Evolutionary conservation across 352 stramenopile species (phyloP), one percentile per base, ranked within the genome.

Genomic region (Phytophthora litchii): DNA sequence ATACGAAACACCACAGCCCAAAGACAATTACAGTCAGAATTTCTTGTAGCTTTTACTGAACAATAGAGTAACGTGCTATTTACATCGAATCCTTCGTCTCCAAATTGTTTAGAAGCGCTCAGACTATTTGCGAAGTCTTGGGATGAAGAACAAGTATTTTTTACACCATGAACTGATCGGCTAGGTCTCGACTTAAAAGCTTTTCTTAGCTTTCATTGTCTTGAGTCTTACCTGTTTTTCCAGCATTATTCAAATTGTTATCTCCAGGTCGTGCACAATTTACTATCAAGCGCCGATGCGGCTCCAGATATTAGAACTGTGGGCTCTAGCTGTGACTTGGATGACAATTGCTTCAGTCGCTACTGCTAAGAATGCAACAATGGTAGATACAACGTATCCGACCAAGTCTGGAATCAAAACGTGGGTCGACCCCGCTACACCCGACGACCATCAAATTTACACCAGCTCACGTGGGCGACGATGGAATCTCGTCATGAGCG

Each of bases 401-500:
- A 75, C 73, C 44, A 71, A 69, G 51, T 86, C 75, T 3, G 73
- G 76, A 9, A 70, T 86, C 21, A 60, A 66, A 25, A 42, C 55
- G 1, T 88, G 75, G 75, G 73, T 88, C 14, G 78, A 88, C 36
- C 74, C 72, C 2, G 73, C 54, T 4, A 88, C 78, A 10, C 59
- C 59, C 5, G 21, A 50, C 1, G 51, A 56, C 8, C 52, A 40
- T 19, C 59, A 57, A 25, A 42, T 17, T 4, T 61, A 61, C 43
- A 45, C 27, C 1, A 61, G 42, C 4, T 67, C 58, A 7, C 78
- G 77, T 23, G 72, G 78, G 2, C 12, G 45, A 0, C 55, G 40
- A 21, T 89, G 78, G 73, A 50, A 89, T n/a, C 60, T 96, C 2
- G 76, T 94, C 27, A 97, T 97, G 86, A 97, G 88, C 37, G 94